Base-by-base conservation (phyloP, 768 basidiomycete species). In the Panaeolus cyanescens region DNA sequence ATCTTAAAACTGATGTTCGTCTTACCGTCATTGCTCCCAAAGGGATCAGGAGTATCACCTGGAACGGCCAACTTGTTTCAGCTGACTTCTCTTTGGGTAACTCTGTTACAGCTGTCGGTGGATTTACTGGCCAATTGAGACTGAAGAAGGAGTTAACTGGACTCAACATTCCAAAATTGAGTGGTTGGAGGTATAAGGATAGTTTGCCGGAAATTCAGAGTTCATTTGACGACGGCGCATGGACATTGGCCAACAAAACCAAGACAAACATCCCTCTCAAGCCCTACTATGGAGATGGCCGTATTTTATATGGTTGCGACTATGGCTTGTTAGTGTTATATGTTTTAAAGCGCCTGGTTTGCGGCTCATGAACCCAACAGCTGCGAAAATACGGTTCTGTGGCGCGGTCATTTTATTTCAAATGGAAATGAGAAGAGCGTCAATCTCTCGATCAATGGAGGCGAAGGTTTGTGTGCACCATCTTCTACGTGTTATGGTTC, bases 221-320 rank as follows among this genome's bases (percentile, higher is more conserved):
- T 0, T 70, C 62, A 13, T 95, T 87, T 68, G 82, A 85, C 64
- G 93, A 95, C 71, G 72, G 76, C 2, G 60, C 65, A 3, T 95
- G 92, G 92, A 79, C 77, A 12, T 65, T 80, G 59, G 92, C 91
- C 12, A 81, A 91, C 65, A 87, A 87, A 61, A 90, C 81, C 19
- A 80, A 78, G 22, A 93, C 93, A 31, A 91, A 90, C 64, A 87
- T 89, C 59, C 88, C 90, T 1, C 77, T 79, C 53, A 85, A 86
- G 66, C 89, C 89, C 3, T 77, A 83, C 61, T 91, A 89, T 63
- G 90, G 90, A 1, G 89, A 92, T 63, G 90, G 90, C 1, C 78
- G 89, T 34, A 76, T 93, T n/a, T 75, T 95, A 30, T 93, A 92
- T 72, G 92, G 91, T 1, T 93, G 92, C 68, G 93, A 94, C 72